Percentiles rank a stretch among this genome's conserved stretches.
phyloP scores from a whole-genome alignment of 139 green algal genomes.

The Limnomonas spitsbergensis region DNA sequence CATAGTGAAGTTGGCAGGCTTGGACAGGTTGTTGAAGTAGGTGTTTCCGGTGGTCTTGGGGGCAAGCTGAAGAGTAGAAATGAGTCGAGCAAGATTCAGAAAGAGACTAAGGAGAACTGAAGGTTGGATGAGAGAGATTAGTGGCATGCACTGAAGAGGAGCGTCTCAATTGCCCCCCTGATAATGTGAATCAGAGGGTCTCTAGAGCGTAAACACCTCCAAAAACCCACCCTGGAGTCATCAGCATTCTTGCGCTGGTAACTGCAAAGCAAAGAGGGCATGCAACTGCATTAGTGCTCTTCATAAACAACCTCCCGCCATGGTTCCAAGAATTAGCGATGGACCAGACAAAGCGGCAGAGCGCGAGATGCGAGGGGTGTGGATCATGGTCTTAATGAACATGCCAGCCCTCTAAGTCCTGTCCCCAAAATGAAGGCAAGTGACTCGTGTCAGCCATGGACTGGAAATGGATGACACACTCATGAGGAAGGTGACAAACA shows the following conservation, averaged over 20 bases:
- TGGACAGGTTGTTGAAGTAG: slow-evolving; percentile 65
- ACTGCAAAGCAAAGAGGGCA: not conserved
- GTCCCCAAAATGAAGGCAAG: not conserved
- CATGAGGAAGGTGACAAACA: not conserved
- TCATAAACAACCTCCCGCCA: not conserved
- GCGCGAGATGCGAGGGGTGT: not conserved
- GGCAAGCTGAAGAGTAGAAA: not conserved
- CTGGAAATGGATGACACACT: not conserved
- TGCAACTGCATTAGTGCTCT: not conserved
- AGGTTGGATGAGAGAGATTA: not conserved
- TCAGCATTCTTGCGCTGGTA: slow-evolving; percentile 36
- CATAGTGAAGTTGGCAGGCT: slow-evolving; percentile 22
- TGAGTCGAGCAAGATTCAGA: not conserved
- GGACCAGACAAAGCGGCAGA: too few species aligned
- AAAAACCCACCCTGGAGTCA: slow-evolving; percentile 17
- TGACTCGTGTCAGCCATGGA: too few species aligned
- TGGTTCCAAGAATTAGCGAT: too few species aligned
- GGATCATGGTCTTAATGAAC: not conserved
- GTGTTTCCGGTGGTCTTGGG: slow-evolving; percentile 64
- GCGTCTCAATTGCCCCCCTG: not conserved
- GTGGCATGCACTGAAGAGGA: not conserved
- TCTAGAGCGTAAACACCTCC: not conserved
- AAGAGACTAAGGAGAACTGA: not conserved
- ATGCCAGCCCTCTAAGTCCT: not conserved
- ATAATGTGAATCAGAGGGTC: not conserved